Evolutionary conservation across 2,329 filamentous ascomycete genomes (phyloP), one percentile per base, ranked within the genome.

Genomic region (Aspergillus felis): DNA sequence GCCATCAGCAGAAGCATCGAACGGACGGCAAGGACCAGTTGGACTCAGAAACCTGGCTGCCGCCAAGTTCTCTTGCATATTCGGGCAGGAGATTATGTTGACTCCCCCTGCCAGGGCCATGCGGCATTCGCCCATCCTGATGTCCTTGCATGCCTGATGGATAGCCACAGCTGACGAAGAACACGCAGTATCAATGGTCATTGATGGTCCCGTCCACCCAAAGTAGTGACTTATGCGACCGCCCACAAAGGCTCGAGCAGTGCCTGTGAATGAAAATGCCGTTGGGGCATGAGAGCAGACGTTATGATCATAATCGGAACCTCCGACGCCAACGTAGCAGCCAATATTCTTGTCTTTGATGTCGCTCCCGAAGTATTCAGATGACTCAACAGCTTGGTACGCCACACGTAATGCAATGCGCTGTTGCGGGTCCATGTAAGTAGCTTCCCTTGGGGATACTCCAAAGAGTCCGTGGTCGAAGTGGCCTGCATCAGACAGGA

Each of bases 1-100:
- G 1, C 80, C 80, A 66, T 81, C 76, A 0, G 78, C 79, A 25
- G 0, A 38, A 17, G 14, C 32, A 38, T 38, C 32, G 14, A 38
- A 38, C 17, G 32, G 32, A 7, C 32, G 32, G 14, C 32, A 38
- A 38, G 32, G 32, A 17, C 32, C 32, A 38, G 32, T 38, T 14
- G 14, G 32, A 38, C 32, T 38, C 3, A 38, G 14, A 38, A 38
- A 38, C 32, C 32, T 38, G 14, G 32, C 32, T 7, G 32, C 32
- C 5, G 32, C 32, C 32, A 38, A 38, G 14, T 38, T 38, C 6
- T 17, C 5, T 38, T 38, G 32, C 32, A 38, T 38, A 38, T 38
- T 17, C 14, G 32, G 32, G 17, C 32, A 38, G 32, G 32, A 38
- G 3, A 38, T 38, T 38, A 38, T 38, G 32, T 38, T 38, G 14